phyloP scores from a whole-genome alignment of 305 asterid genomes.

The Fraxinus platypoda region DNA sequence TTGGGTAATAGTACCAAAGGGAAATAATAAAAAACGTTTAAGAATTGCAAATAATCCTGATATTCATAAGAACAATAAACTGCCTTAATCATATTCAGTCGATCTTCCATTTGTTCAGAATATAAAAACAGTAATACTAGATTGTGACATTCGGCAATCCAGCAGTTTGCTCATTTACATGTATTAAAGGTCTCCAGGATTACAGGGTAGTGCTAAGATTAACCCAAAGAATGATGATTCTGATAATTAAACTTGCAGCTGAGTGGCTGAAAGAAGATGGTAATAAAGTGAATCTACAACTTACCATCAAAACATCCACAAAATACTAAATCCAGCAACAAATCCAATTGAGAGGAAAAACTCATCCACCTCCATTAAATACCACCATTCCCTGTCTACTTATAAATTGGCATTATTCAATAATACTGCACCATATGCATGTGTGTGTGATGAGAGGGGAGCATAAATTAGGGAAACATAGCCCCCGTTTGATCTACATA shows the following conservation, averaged over 20 bases:
- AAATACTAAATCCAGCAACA: not conserved
- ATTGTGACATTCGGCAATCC: not conserved
- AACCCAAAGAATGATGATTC: conserved; percentile 6
- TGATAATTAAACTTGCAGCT: not conserved
- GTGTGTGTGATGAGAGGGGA: not conserved
- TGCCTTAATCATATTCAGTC: not conserved
- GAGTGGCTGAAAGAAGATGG: not conserved
- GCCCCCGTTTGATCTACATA: too few species aligned
- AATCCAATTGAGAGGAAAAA: not conserved
- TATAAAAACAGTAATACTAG: not conserved
- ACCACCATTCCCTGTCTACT: conserved; percentile 5
- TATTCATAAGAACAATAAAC: not conserved
- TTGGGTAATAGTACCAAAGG: not conserved
- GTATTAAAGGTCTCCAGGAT: not conserved
- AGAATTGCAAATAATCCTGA: not conserved
- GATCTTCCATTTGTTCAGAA: not conserved
- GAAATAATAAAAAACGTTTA: not conserved
- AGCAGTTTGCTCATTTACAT: not conserved
- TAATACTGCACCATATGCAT: not conserved
- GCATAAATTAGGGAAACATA: not conserved
- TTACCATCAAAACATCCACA: conserved; percentile 7
- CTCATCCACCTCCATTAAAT: not conserved
- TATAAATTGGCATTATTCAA: conserved; percentile 7
- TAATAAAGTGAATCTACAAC: conserved; percentile 4
- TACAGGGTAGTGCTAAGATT: not conserved